These are phyloP conservation scores for Epichloe uncinata DNA, from an alignment of 2,329 filamentous ascomycete genomes.

Conservation along the genomic window DNA sequence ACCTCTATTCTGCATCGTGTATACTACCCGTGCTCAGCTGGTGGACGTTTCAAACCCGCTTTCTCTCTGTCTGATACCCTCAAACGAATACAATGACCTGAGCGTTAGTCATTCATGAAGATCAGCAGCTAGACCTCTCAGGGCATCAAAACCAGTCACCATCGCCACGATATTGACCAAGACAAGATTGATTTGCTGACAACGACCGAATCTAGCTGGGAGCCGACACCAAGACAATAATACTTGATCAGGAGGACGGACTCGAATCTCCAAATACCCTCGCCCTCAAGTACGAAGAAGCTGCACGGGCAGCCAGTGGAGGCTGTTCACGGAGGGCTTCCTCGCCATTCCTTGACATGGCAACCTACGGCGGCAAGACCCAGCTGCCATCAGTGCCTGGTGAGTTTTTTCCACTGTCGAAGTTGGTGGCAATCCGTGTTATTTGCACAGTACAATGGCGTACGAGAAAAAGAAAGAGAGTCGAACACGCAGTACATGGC, in stretches of 20 bases:
- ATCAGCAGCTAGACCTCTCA: no score
- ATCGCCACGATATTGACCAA: no score
- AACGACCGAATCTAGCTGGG: slow-evolving; percentile 27
- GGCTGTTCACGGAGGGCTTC: slow-evolving; percentile 42
- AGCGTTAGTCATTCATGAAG: background rate
- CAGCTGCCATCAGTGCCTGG: slow-evolving; percentile 68
- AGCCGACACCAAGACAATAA: slow-evolving; percentile 41
- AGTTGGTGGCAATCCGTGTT: no score
- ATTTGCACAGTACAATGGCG: no score
- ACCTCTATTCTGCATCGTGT: background rate
- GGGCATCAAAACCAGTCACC: background rate
- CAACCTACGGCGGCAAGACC: slow-evolving; percentile 63
- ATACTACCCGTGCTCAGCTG: slow-evolving; percentile 1
- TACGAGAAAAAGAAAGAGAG: background rate
- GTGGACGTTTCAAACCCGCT: slow-evolving; percentile 11
- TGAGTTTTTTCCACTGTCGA: slow-evolving; percentile 35
- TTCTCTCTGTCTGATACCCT: background rate
- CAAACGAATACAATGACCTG: background rate
- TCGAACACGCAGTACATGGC: no score
- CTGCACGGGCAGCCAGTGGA: slow-evolving; percentile 37
- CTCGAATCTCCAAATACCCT: slow-evolving; percentile 45
- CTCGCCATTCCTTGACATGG: slow-evolving; percentile 31
- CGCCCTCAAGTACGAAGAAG: slow-evolving; percentile 44
- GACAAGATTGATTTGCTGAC: background rate
- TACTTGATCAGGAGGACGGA: slow-evolving; percentile 39